A percentile compares a stretch with the other conserved stretches of the same genome.
Conservation (phyloP, 1,284 basidiomycete genomes). For the Cystobasidium pallidum region DNA sequence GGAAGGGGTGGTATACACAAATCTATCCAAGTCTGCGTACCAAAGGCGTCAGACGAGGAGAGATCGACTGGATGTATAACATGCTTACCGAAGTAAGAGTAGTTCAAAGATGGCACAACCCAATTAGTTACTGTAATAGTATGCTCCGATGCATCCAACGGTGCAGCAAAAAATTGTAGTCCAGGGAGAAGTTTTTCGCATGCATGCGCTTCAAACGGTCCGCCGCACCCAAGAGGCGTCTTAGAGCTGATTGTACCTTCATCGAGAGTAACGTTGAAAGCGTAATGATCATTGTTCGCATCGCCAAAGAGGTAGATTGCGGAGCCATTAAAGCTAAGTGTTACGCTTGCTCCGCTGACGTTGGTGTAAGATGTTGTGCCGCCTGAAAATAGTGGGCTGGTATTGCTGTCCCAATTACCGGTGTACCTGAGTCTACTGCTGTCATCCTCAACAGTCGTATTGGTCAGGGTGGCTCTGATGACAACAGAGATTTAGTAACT, state of each 20-base stretch:
- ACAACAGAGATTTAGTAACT: background rate
- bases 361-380: conserved; percentile 55
- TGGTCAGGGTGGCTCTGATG: conserved; percentile 54
- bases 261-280: conserved; percentile 56
- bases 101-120: conserved; percentile 49
- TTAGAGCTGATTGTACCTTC: conserved; percentile 48
- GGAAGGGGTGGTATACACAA: conserved; percentile 56
- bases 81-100: conserved; percentile 57
- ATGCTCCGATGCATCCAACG: conserved; percentile 54
- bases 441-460: conserved; percentile 56
- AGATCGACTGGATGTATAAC: background rate
- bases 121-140: conserved; percentile 54
- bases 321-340: conserved; percentile 56
- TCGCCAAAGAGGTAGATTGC: conserved; percentile 59
- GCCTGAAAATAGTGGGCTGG: conserved; percentile 54
- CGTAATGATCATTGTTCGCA: conserved; percentile 59
- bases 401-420: conserved; percentile 57
- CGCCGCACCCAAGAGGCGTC: conserved; percentile 55
- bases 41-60: background rate
- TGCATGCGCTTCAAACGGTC: conserved; percentile 53
- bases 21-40: conserved; percentile 57
- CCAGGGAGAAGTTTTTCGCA: conserved; percentile 58
- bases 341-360: conserved; percentile 52
- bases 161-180: conserved; percentile 54
- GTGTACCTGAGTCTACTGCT: conserved; percentile 52